Evolutionary conservation across 805 yeast genomes (phyloP), one percentile per base, ranked within the genome.

Genomic region (Torulaspora microellipsoides): DNA sequence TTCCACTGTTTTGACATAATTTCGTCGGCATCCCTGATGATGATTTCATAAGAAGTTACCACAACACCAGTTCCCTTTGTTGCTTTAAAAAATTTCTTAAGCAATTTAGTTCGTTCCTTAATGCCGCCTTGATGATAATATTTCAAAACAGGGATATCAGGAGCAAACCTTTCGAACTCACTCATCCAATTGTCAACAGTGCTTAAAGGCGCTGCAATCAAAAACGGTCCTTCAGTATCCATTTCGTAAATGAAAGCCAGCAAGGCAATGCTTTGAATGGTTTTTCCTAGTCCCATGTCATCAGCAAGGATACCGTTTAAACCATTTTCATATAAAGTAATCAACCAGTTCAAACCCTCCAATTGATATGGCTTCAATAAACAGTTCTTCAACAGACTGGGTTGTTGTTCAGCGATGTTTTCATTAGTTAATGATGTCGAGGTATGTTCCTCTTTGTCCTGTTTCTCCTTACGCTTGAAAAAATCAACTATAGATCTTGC

Each of bases 221-320:
- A 64, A 54, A 85, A 87, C 0, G 95, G 93, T 0, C 95, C 95
- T 31, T 68, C 65, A 1, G 87, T 77, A 3, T 85, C 89, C 61
- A 86, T 80, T 52, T 87, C 96, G 36, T 83, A 75, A 30, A 90
- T 68, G 56, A 83, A 86, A 4, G 87, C 78, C 3, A 89, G 55
- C 47, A 91, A 72, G 0, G 96, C 76, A 43, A 91, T 87, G 34
- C 93, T 83, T 62, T 93, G 96, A 7, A 91, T 64, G 0, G 99
- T 93, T 60, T 91, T 91, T 1, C 99, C 99, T 20, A 91, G 69
- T 0, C 98, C 98, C 99, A 91, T 91, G 63, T 91, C 98, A 66
- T 93, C 98, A 0, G 98, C 98, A 15, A 93, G 68, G 29, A 93
- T 90, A 2, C 98, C 99, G 62, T 91, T 91, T 25, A 91, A 70